These are phyloP conservation scores for Phytopythium litorale DNA, from an alignment of 352 stramenopile genomes.

Conservation along the genomic window DNA sequence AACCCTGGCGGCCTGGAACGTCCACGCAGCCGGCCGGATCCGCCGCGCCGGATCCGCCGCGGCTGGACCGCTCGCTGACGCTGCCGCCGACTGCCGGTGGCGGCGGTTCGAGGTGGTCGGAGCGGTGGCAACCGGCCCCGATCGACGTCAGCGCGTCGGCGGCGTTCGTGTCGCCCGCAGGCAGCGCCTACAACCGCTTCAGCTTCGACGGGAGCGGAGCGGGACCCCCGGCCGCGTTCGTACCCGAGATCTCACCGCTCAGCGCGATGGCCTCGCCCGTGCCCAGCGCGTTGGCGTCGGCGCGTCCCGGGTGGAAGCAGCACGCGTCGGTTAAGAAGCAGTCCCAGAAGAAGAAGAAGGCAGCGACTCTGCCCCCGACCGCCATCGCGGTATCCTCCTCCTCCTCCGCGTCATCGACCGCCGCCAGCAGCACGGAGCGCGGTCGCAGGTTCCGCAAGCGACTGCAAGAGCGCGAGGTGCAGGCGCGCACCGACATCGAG, in stretches of 20 bases:
- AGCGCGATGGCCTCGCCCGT: background rate
- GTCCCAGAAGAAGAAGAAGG: background rate
- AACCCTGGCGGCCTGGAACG: background rate
- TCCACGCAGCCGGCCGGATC: too few species aligned
- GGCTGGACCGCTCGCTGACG: background rate
- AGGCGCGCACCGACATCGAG: slow-evolving; percentile 8
- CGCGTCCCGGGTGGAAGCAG: background rate
- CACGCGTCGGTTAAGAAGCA: background rate
- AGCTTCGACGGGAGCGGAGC: background rate
- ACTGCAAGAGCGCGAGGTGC: slow-evolving; percentile 6
- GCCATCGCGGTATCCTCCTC: background rate
- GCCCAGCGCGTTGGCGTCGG: background rate
- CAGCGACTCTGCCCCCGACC: background rate
- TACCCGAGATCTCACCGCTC: background rate
- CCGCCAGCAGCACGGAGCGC: slow-evolving; percentile 4
- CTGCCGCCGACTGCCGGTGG: background rate
- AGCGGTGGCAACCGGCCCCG: background rate
- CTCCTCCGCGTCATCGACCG: background rate
- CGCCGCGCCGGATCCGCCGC: background rate
- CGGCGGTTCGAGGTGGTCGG: too few species aligned
- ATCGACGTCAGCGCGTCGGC: background rate
- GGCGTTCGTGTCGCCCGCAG: background rate
- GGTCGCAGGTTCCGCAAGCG: slow-evolving; percentile 7
- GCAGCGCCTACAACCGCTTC: background rate
- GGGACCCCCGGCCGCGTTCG: background rate